Evolutionary conservation across 164 flowering plant genomes (phyloP).

Genomic region (Litsea cubeba): DNA sequence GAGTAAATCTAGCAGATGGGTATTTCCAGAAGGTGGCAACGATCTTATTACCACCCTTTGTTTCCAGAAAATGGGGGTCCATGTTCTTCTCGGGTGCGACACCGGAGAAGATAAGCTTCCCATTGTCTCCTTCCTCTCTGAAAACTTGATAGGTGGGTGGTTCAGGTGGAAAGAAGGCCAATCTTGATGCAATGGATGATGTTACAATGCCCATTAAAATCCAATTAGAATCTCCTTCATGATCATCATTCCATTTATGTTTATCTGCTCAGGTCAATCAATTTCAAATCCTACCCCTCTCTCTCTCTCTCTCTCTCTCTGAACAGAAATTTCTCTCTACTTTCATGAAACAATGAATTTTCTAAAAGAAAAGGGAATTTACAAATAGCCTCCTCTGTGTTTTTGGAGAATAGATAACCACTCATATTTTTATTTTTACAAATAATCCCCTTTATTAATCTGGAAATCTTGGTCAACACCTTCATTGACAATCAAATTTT

Average conservation of each 20-base stretch:
- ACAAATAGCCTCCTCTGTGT: too few relatives aligned
- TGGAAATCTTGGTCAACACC: too few relatives aligned
- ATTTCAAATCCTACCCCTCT: too few relatives aligned
- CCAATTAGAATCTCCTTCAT: background rate
- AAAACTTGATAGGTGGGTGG: slow-evolving; percentile 84
- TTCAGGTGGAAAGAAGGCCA: slow-evolving; percentile 94
- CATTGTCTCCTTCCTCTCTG: slow-evolving; percentile 43
- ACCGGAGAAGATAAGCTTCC: slow-evolving; percentile 51
- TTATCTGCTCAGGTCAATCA: too few relatives aligned
- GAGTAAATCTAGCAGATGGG: slow-evolving; percentile 71
- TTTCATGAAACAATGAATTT: too few relatives aligned
- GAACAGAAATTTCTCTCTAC: too few relatives aligned
- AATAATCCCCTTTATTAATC: too few relatives aligned
- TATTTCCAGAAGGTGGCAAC: slow-evolving; percentile 89
- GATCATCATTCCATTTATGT: too few relatives aligned
- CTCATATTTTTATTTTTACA: too few relatives aligned
- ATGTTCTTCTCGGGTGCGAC: slow-evolving; percentile 63
- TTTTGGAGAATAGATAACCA: background rate
- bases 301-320: too few relatives aligned
- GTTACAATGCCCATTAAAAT: slow-evolving; percentile 84
- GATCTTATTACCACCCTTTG: slow-evolving; percentile 72
- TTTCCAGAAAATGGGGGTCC: slow-evolving; percentile 64
- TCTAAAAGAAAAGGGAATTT: background rate
- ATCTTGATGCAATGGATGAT: slow-evolving; percentile 71
- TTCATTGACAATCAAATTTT: too few relatives aligned